Evolutionary conservation across 768 basidiomycete genomes (phyloP).

Genomic region (Strobilomyces dryophilus): DNA sequence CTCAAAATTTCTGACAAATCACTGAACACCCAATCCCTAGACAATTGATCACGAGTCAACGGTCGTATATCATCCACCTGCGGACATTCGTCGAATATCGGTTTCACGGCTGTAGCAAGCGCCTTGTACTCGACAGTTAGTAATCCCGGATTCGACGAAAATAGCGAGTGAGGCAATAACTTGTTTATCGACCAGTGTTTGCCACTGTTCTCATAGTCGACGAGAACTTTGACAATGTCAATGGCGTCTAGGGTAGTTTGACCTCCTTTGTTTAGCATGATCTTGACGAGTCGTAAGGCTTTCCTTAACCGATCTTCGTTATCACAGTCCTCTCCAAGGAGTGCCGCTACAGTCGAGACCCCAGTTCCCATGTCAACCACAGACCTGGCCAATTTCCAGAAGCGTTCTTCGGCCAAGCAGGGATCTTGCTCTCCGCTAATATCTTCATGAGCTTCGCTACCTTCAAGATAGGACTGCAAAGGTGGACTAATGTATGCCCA

Average conservation of each 20-base stretch:
- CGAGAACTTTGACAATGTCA: constrained; percentile 43
- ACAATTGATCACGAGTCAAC: constrained; percentile 56
- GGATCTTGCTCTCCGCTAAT: constrained; percentile 24
- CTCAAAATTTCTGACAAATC: constrained; percentile 54
- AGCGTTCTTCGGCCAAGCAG: constrained; percentile 30
- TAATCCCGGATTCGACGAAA: constrained; percentile 54
- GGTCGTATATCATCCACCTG: constrained; percentile 50
- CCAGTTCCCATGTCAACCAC: constrained; percentile 60
- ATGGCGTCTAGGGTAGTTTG: constrained; percentile 52
- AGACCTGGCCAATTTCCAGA: constrained; percentile 47
- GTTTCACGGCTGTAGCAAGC: constrained; percentile 45
- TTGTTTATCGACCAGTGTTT: constrained; percentile 45
- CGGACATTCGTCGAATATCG: constrained; percentile 52
- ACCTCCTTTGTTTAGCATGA: constrained; percentile 55
- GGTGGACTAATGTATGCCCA: constrained; percentile 67
- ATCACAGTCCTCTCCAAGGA: constrained; percentile 40
- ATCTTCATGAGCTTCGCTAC: constrained; percentile 18
- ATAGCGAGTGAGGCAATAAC: constrained; percentile 49
- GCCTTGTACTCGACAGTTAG: constrained; percentile 49
- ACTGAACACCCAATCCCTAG: constrained; percentile 47
- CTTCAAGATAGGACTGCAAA: constrained; percentile 19
- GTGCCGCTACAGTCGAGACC: constrained; percentile 49
- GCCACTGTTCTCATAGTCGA: constrained; percentile 30
- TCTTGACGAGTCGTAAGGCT: constrained; percentile 46
- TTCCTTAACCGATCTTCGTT: constrained; percentile 42